These are phyloP conservation scores for Leccinum boreale DNA, from an alignment of 768 basidiomycete species.

Conservation along the genomic window DNA sequence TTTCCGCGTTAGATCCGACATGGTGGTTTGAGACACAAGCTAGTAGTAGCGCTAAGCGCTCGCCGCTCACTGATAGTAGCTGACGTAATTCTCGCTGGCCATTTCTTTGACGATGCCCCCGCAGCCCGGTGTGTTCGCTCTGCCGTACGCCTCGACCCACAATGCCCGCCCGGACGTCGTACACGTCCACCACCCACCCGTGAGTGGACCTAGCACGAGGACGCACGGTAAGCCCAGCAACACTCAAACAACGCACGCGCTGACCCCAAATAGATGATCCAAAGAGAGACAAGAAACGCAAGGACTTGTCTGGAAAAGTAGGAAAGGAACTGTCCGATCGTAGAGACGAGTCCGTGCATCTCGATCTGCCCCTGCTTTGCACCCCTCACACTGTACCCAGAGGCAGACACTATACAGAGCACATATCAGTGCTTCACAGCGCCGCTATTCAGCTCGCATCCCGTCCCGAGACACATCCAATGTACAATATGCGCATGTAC, in stretches of 20 bases:
- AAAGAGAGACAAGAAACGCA: constrained; percentile 64
- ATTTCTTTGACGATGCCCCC: constrained; percentile 51
- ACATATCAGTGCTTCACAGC: constrained; percentile 55
- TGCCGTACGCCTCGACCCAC: constrained; percentile 52
- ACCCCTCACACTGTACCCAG: constrained; percentile 34
- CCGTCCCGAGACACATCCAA: constrained; percentile 59
- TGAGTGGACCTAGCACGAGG: constrained; percentile 43
- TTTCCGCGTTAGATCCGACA: too few relatives aligned
- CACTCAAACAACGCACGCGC: constrained; percentile 26
- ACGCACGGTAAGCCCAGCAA: constrained; percentile 33
- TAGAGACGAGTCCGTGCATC: constrained; percentile 64
- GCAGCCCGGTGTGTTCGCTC: constrained; percentile 64
- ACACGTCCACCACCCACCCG: constrained; percentile 38
- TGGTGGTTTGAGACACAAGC: too few relatives aligned
- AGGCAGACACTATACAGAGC: constrained; percentile 60
- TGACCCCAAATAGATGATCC: constrained; percentile 36
- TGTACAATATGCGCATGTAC: constrained; percentile 71
- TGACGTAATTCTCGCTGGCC: background rate
- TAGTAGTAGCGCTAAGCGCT: too few relatives aligned
- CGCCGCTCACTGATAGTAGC: too few relatives aligned
- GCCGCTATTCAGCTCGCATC: constrained; percentile 61
- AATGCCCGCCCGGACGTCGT: constrained; percentile 37
- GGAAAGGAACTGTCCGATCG: constrained; percentile 73
- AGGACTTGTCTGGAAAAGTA: constrained; percentile 65
- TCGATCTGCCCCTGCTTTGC: constrained; percentile 1